Evolutionary conservation across 2,329 filamentous ascomycete species (phyloP).

Genomic region (Hypomyces perniciosus): DNA sequence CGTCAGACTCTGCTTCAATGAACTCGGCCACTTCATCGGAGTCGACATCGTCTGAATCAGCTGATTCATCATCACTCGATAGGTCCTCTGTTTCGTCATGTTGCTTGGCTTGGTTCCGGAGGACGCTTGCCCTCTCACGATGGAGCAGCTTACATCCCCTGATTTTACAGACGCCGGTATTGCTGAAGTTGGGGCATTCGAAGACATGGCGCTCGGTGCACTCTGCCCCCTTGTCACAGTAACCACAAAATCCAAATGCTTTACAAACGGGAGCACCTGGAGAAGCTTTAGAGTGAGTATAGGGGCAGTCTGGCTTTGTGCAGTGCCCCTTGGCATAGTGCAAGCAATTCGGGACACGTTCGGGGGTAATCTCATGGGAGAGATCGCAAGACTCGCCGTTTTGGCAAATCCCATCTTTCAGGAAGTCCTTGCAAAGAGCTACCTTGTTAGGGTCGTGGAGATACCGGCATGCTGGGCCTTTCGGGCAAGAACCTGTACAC

Average conservation of each 20-base stretch:
- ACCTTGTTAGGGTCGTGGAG: conserved; percentile 81
- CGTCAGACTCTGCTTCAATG: conserved; percentile 49
- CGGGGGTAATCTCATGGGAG: conserved; percentile 76
- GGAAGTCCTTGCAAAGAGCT: conserved; percentile 81
- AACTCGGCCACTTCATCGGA: conserved; percentile 68
- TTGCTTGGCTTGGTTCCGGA: conserved; percentile 59
- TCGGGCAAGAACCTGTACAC: conserved; percentile 70
- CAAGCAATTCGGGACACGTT: conserved; percentile 82
- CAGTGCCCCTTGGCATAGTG: conserved; percentile 89
- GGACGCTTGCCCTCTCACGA: conserved; percentile 75
- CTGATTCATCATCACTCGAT: conserved; percentile 70
- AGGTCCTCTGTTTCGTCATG: conserved; percentile 59
- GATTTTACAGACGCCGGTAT: conserved; percentile 75
- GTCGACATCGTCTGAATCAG: conserved; percentile 72
- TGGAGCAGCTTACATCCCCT: conserved; percentile 81
- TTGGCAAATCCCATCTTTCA: conserved; percentile 72
- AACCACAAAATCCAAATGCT: conserved; percentile 78
- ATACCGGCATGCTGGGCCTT: conserved; percentile 74
- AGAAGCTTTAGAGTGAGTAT: conserved; percentile 76
- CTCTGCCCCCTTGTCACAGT: conserved; percentile 72
- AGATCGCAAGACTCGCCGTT: conserved; percentile 79
- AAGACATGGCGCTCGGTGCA: conserved; percentile 82
- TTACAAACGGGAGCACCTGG: conserved; percentile 75
- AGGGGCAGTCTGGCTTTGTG: conserved; percentile 78
- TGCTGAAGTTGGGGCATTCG: conserved; percentile 94